phyloP scores from a whole-genome alignment of 2,329 filamentous ascomycete species.

The Aphanocladium album region DNA sequence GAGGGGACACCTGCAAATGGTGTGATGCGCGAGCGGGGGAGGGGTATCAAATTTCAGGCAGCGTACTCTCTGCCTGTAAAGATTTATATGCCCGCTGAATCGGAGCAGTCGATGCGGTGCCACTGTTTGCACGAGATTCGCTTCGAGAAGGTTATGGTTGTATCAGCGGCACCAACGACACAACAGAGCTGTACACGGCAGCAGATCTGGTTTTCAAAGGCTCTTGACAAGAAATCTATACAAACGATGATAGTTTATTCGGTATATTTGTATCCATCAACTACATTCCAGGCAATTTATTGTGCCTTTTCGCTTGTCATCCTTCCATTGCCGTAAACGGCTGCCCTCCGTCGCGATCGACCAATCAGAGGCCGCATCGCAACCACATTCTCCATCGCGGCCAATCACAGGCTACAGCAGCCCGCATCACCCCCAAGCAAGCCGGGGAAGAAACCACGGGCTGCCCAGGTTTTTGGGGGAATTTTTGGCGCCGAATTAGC shows the following conservation, averaged over 20 bases:
- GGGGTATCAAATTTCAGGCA: not conserved
- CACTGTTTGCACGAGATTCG: too few relatives aligned
- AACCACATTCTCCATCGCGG: constrained; percentile 18
- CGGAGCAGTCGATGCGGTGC: too few relatives aligned
- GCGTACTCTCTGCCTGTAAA: too few relatives aligned
- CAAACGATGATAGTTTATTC: not conserved
- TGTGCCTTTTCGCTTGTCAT: not conserved
- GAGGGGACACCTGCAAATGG: too few relatives aligned
- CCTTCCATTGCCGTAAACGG: not conserved
- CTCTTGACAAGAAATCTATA: too few relatives aligned
- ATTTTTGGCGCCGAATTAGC: not conserved
- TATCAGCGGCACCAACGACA: too few relatives aligned
- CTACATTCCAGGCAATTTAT: not conserved
- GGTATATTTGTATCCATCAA: not conserved
- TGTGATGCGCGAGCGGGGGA: not conserved
- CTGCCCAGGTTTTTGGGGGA: not conserved
- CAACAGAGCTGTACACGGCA: too few relatives aligned
- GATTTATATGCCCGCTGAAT: too few relatives aligned
- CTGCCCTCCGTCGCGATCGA: constrained; percentile 8
- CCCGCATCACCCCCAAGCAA: not conserved
- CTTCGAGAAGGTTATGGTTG: too few relatives aligned
- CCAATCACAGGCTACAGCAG: constrained; percentile 13
- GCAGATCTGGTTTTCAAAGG: too few relatives aligned
- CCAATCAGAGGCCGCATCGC: constrained; percentile 17
- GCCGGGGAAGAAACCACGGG: not conserved